A percentile compares a stretch with the other conserved stretches of the same genome.
Evolutionary conservation across 495 filamentous ascomycete genomes (phyloP).

Genomic region (Neurospora sp.): DNA sequence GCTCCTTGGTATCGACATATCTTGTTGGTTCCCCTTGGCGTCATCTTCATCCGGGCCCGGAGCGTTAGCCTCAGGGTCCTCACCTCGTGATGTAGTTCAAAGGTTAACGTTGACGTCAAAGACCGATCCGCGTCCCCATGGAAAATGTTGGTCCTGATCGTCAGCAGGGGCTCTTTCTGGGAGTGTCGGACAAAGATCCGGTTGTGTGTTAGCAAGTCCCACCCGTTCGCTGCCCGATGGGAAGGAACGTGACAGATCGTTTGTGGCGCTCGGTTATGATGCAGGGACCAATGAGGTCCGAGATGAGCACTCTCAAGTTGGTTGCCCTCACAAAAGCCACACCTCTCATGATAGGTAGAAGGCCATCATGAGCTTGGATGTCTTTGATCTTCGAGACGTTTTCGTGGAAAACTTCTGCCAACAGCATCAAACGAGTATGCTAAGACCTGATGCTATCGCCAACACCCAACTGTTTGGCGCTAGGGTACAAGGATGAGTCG

Average conservation of each 20-base stretch:
- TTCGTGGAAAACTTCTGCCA: background rate
- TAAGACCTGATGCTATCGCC: background rate
- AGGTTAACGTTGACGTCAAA: background rate
- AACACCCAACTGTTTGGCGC: background rate
- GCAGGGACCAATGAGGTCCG: background rate
- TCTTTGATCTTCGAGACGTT: background rate
- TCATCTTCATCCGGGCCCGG: background rate
- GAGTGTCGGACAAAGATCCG: background rate
- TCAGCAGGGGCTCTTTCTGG: background rate
- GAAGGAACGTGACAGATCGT: background rate
- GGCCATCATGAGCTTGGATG: background rate
- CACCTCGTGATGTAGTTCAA: background rate
- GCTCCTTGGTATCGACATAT: background rate
- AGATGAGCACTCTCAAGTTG: background rate
- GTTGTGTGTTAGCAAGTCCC: background rate
- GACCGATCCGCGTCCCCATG: background rate
- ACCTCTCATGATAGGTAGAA: background rate
- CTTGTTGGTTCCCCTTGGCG: background rate
- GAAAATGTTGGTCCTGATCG: background rate
- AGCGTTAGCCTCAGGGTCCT: background rate
- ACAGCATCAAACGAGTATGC: background rate
- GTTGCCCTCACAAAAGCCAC: background rate
- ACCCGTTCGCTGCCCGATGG: background rate
- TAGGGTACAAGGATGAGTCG: background rate
- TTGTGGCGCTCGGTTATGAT: background rate